Base-by-base conservation (phyloP, 2,329 filamentous ascomycete species). In the Phyllosticta citribraziliensis region DNA sequence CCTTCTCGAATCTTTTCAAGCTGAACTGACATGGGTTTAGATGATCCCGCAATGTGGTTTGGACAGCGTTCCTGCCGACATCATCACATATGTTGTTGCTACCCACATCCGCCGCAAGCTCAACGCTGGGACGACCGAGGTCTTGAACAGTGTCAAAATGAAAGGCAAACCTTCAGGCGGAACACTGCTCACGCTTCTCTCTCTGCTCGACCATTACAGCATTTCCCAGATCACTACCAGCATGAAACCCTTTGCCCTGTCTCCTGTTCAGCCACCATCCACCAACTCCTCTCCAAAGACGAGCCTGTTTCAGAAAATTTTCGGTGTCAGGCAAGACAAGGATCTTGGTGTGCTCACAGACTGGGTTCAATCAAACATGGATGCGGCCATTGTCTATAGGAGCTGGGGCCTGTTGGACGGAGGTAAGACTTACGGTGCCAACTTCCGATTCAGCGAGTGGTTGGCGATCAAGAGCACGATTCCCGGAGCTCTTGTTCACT, bases 121-220 rank as follows among this genome's bases (percentile, higher is more conserved):
- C 57, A 75, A 77, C 8, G 75, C 76, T 25, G 76, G 78, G 24
- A 81, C 80, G 3, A 73, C 74, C 57, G 78, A 83, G 57, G 74
- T 84, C 52, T 75, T 81, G 52, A 73, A 79, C 65, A 75, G 84
- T 22, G 79, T 84, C 66, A 79, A 81, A 24, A 64, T 83, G 58
- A 84, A 83, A 69, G 63, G 60, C 9, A 67, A 68, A 11, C 55
- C 68, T 55, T 84, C 81, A 58, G 84, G 84, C 27, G 84, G 84
- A 40, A 85, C 78, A 5, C 74, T 92, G 4, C 79, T 83, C 35
- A 91, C 90, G 0, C 76, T 85, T 3, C 72, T 97, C 14, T 80
- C 76, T 33, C 69, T 82, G 9, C 77, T 84, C 64, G 78, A 78
- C 62, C 66, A 75, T 65, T 77, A 80, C 72, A 66, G 69, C 66